Evolutionary conservation across 2,329 filamentous ascomycete species (phyloP), one percentile per base, ranked within the genome.

Genomic region (Proliferodiscus dingleyae): DNA sequence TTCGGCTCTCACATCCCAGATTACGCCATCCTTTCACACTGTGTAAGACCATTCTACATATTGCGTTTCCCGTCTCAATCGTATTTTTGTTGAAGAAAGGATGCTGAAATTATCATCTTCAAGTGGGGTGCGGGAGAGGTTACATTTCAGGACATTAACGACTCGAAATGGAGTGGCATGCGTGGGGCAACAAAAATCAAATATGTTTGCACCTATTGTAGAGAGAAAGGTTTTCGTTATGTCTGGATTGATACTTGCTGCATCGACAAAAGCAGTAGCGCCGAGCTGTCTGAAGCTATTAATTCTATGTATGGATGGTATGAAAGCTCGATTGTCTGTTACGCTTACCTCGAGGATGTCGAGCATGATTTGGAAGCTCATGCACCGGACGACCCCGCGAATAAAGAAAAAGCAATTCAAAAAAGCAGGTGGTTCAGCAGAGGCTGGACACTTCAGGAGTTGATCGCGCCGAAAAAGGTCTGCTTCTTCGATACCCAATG

Each of bases 21-120:
- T 10, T 55, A 53, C 28, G 52, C 45, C 10, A 55, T 55, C 16
- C 43, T 53, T 3, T 55, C 52, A 11, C 52, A 55, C 32, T 45
- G 36, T 13, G 26, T 28, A 28, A 28, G 26, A 28, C 26, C 7
- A 7, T 7, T 28, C 13, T 28, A n/a, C n/a, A n/a, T n/a, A n/a
- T n/a, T n/a, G n/a, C n/a, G n/a, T n/a, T n/a, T n/a, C n/a, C n/a
- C n/a, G n/a, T n/a, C n/a, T n/a, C n/a, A n/a, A n/a, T n/a, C n/a
- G n/a, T n/a, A n/a, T n/a, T n/a, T n/a, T n/a, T n/a, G n/a, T n/a
- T n/a, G n/a, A n/a, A 7, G 13, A 28, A 28, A 7, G 13, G 7
- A 7, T 28, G 13, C 26, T 28, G 13, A 28, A 7, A 28, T 7
- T 13, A 7, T 13, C 26, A 7, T 13, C 7, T 28, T 13, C 7